Base-by-base conservation (phyloP, 2,329 filamentous ascomycete genomes). In the Nothopassalora personata region DNA sequence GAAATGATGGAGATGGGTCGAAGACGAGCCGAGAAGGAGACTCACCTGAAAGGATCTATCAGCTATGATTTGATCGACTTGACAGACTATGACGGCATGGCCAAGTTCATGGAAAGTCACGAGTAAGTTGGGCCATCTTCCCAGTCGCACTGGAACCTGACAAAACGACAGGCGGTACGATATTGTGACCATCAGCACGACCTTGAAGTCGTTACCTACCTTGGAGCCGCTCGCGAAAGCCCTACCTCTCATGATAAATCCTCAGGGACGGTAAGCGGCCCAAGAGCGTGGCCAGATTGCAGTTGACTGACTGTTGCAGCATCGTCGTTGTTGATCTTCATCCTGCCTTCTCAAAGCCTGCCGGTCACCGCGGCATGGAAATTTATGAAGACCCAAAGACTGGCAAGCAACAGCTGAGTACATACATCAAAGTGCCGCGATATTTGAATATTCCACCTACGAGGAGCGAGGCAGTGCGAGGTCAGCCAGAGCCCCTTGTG, bases 321-420 rank as follows among this genome's bases (percentile, higher is more conserved):
- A 78, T 70, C 65, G 76, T 76, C 31, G 53, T 57, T 13, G 51
- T 63, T 0, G 62, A 80, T 43, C 75, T 81, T 8, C 79, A 81
- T 59, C 79, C 79, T 5, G 74, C 78, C 4, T 80, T 81, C 68
- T 77, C 79, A 64, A 81, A 79, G 4, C 76, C 77, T 1, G 74
- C 73, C 2, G 72, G 74, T 1, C 67, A 72, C 7, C 74, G 76
- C 5, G 69, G 70, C 23, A 70, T 81, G 45, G 71, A 76, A n/a
- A 62, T 77, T n/a, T 67, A 62, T 19, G 73, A 73, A 45, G 68
- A 77, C 52, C 68, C 70, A 0, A 61, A 54, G 10, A 77, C 73
- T 1, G 76, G 74, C 9, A 68, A 74, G 53, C 67, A 70, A n/a
- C 67, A 72, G 8, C 62, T 75, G 1, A 61, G 66, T 15, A 72